Conservation (phyloP, 2,329 filamentous ascomycete species). For the Macrophomina pseudophaseolina region DNA sequence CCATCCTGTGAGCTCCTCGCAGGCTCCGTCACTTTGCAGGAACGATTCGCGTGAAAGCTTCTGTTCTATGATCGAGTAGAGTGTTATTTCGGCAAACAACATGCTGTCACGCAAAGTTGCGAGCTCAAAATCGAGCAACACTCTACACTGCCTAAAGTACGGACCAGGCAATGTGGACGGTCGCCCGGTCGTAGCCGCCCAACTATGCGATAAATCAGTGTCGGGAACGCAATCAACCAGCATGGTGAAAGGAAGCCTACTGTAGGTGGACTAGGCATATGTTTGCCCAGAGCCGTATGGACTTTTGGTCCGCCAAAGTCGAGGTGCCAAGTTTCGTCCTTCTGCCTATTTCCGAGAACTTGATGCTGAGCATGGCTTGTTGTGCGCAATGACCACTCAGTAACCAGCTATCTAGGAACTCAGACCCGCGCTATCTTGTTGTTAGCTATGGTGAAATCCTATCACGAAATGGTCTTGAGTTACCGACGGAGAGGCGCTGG, state of each 20-base stretch:
- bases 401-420: not conserved
- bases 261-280: not conserved
- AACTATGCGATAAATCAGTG: not conserved
- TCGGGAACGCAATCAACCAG: not conserved
- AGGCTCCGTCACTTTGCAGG: not conserved
- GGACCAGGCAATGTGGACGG: not conserved
- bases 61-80: not conserved
- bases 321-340: not conserved
- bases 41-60: not conserved
- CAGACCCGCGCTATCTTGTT: not conserved
- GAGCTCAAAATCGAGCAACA: not conserved
- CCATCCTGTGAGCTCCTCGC: not conserved
- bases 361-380: not conserved
- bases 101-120: not conserved
- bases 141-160: not conserved
- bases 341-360: not conserved
- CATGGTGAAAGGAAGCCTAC: not conserved
- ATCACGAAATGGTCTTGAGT: not conserved
- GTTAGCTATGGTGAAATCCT: too few species aligned
- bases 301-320: not conserved
- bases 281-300: not conserved
- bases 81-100: not conserved
- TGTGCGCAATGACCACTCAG: not conserved
- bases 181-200: not conserved
- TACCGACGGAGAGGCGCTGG: not conserved